Evolutionary conservation across 148 eudicot genomes (phyloP).

Genomic region (Cornus kousa): DNA sequence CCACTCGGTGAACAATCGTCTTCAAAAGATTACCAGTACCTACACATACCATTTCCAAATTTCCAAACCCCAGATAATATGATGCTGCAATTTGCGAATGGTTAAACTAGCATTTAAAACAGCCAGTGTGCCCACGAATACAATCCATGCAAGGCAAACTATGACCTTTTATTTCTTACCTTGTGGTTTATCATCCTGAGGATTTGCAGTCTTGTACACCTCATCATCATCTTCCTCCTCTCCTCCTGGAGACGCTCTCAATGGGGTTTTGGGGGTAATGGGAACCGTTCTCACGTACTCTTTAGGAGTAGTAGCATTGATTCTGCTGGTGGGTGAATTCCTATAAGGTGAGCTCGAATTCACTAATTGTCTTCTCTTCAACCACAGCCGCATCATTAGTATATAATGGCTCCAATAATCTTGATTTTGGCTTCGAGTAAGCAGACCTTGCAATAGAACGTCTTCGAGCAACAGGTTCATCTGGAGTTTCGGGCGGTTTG

Average conservation of each 20-base stretch:
- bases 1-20: constrained; percentile 68
- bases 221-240: constrained; percentile 64
- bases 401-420: constrained; percentile 58
- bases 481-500: constrained; percentile 29
- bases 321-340: constrained; percentile 22
- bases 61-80: constrained; percentile 44
- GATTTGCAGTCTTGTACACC: constrained; percentile 36
- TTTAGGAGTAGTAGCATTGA: constrained; percentile 15
- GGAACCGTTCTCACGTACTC: constrained; percentile 28
- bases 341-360: constrained; percentile 28
- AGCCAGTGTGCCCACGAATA: constrained; percentile 41
- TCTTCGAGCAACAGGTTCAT: constrained; percentile 28
- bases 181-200: constrained; percentile 15
- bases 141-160: constrained; percentile 43
- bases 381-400: constrained; percentile 30
- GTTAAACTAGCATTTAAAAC: constrained; percentile 49
- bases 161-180: constrained; percentile 38
- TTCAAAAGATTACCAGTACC: constrained; percentile 57
- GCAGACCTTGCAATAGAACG: constrained; percentile 33
- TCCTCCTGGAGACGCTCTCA: constrained; percentile 42
- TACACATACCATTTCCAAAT: constrained; percentile 87
- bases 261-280: constrained; percentile 48
- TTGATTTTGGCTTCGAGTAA: constrained; percentile 60
- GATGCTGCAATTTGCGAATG: constrained; percentile 12
- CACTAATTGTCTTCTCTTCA: constrained; percentile 22